A percentile compares a stretch with the other conserved stretches of the same genome.
These are phyloP conservation scores for Echinosophora koreensis DNA, from an alignment of 306 rosid genomes.

Conservation along the genomic window DNA sequence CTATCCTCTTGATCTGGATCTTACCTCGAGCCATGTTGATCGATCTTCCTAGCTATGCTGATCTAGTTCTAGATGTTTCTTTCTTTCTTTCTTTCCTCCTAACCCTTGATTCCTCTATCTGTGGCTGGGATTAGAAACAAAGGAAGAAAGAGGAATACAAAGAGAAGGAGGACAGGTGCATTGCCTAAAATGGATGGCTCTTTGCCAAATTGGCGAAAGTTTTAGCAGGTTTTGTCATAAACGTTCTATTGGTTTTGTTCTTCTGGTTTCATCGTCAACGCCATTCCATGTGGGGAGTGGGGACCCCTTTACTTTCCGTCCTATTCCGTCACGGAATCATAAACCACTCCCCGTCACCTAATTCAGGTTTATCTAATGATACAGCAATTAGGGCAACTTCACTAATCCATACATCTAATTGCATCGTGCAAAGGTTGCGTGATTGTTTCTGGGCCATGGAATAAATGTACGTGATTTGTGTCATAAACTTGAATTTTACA, in stretches of 20 bases:
- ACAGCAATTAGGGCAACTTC: not conserved
- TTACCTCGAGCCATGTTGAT: constrained; percentile 83
- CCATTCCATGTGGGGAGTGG: constrained; percentile 50
- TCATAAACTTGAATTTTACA: too few species aligned
- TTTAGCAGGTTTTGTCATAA: constrained; percentile 50
- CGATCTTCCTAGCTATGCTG: not conserved
- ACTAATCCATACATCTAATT: not conserved
- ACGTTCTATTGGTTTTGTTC: constrained; percentile 11
- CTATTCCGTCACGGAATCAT: constrained; percentile 45
- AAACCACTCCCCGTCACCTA: not conserved
- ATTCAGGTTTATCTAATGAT: not conserved
- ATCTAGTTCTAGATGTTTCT: constrained; percentile 3
- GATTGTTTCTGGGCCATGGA: too few species aligned
- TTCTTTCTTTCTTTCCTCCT: not conserved
- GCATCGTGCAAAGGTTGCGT: not conserved
- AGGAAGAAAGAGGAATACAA: constrained; percentile 24
- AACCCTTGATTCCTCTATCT: not conserved
- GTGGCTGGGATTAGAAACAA: not conserved
- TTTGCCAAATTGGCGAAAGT: constrained; percentile 66
- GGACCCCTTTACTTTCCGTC: constrained; percentile 63
- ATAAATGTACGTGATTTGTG: too few species aligned
- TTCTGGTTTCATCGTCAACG: constrained; percentile 33
- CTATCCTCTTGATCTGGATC: constrained; percentile 96
- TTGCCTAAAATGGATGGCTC: constrained; percentile 62
- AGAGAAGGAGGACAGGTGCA: constrained; percentile 25